A percentile compares a stretch with the other conserved stretches of the same genome.
Evolutionary conservation across 192 early-diverging fungal genomes (phyloP).

Genomic region (Coemansia sp.): DNA sequence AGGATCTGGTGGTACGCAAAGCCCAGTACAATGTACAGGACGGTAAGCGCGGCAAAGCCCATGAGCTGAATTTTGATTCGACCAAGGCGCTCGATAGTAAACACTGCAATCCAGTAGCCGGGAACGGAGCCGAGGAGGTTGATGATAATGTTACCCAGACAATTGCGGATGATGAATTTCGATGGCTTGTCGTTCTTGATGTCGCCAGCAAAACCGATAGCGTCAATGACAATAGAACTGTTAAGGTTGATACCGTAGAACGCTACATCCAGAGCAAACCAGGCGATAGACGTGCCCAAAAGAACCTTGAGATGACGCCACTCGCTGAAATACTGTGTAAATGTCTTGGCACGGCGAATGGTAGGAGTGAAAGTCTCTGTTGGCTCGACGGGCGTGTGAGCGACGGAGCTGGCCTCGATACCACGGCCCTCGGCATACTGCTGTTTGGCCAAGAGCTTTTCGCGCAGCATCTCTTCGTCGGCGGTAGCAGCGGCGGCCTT

Average conservation of each 20-base stretch:
- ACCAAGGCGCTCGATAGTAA: constrained; percentile 84
- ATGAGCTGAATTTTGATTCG: constrained; percentile 92
- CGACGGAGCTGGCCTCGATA: constrained; percentile 17
- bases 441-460: constrained; percentile 46
- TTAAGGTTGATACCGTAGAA: constrained; percentile 87
- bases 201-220: constrained; percentile 67
- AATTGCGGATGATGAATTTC: constrained; percentile 64
- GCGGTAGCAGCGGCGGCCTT: constrained; percentile 43
- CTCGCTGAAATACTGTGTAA: constrained; percentile 70
- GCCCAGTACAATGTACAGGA: constrained; percentile 75
- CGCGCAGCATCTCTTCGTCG: constrained; percentile 51
- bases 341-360: constrained; percentile 53
- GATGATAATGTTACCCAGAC: constrained; percentile 90
- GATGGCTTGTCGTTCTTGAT: constrained; percentile 35
- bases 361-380: neutral
- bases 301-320: constrained; percentile 85
- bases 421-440: constrained; percentile 15
- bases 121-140: constrained; percentile 84
- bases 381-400: constrained; percentile 8
- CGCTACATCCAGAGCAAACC: constrained; percentile 80
- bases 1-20: constrained; percentile 72
- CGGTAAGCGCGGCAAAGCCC: constrained; percentile 79
- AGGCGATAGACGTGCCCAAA: constrained; percentile 71
- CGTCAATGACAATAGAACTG: constrained; percentile 70
- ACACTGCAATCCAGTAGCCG: constrained; percentile 96